Conservation (phyloP, 352 stramenopile genomes). For the Phytophthora sp. region DNA sequence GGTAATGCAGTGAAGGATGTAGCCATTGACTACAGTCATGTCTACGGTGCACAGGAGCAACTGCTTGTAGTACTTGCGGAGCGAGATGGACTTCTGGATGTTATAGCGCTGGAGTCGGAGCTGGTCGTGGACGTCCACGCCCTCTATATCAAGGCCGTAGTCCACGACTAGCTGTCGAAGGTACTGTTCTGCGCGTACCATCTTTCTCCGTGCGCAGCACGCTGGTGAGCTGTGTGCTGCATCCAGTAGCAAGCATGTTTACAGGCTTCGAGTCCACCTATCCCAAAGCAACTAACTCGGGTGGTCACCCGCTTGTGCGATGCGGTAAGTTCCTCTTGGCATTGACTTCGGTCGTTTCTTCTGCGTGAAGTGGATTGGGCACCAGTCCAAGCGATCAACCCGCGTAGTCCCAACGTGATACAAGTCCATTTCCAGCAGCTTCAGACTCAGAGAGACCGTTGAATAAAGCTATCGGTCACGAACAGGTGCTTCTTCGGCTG, state of each 20-base stretch:
- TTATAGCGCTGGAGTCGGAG: slow-evolving; percentile 21
- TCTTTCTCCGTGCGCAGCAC: no score
- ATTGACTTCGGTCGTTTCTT: not conserved
- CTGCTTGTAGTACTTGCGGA: slow-evolving; percentile 36
- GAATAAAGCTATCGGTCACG: not conserved
- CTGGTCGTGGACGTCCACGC: slow-evolving; percentile 20
- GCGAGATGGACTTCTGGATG: slow-evolving; percentile 17
- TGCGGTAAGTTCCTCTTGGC: not conserved
- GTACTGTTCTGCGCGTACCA: slow-evolving; percentile 4
- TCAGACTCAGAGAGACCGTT: not conserved
- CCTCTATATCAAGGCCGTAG: slow-evolving; percentile 13
- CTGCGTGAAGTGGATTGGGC: not conserved
- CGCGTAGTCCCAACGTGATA: not conserved
- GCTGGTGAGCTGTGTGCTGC: no score
- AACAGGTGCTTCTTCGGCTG: not conserved
- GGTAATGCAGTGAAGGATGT: slow-evolving; percentile 15
- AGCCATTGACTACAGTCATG: slow-evolving; percentile 24
- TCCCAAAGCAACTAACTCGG: not conserved
- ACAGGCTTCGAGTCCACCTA: not conserved
- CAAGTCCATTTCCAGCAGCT: not conserved
- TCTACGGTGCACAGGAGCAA: slow-evolving; percentile 31
- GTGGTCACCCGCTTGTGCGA: not conserved
- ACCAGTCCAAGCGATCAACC: not conserved
- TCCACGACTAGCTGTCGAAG: slow-evolving; percentile 5
- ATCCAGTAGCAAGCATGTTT: no score